Evolutionary conservation across 202 grass and related monocot species (phyloP), one percentile per base, ranked within the genome.

Genomic region (Saccharum hybrid): DNA sequence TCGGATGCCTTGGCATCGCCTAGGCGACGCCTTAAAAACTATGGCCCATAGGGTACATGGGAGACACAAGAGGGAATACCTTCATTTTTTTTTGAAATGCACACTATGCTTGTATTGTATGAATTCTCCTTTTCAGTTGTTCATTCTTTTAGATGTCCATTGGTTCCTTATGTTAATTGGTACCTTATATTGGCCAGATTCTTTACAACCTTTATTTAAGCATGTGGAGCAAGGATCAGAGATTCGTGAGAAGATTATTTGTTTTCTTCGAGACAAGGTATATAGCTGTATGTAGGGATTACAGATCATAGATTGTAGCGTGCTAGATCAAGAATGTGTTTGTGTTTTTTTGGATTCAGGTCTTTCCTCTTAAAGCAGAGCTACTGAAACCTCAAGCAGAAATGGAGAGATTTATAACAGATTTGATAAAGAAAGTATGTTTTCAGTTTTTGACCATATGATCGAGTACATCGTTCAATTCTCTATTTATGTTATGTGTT

Each of bases 351-450:
- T 68, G 5, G 31, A 60, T 34, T 49, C 71, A 99, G 96, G 93
- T 99, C 68, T 96, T 99, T 81, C 93, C 96, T 85, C 72, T 96
- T 74, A 99, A 99, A 92, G 73, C 87, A 56, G 96, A 99, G 86
- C 79, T 99, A 57, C 70, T 99, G 43, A 99, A 89, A 79, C 93
- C 96, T 52, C 91, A 94, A 85, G 96, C 72, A 33, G 91, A 99
- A 84, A 99, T 99, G 96, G 96, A 99, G 84, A 96, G 91, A 99
- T 92, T 92, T 77, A 86, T 99, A 71, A 96, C 93, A 31, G 93
- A 96, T 88, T 92, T 99, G 82, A 89, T 99, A 79, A 99, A 99
- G 82, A 99, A 99, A 84, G 96, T 94, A 92, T 45, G 83, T 26
- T 49, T 71, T 66, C 21, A 63, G 7, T 56, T 81, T 62, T 74